A percentile compares a stretch with the other conserved stretches of the same genome.
Conservation (phyloP, 805 yeast genomes). For the Zygoascus flipseniorum region DNA sequence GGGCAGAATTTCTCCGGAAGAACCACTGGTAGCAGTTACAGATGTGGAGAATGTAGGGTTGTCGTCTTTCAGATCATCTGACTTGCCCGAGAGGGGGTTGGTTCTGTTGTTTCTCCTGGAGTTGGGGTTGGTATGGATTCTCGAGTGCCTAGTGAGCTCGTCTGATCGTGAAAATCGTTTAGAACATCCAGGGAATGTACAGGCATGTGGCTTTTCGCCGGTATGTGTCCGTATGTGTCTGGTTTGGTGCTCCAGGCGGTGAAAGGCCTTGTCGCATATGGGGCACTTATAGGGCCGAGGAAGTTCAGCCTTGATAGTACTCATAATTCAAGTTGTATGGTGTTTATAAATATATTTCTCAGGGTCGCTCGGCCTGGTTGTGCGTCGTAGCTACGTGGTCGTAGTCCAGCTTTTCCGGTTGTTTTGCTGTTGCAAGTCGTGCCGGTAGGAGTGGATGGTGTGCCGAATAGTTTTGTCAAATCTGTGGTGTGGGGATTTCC, state of each 20-base stretch:
- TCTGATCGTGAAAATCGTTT: conserved; percentile 75
- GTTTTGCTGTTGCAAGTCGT: too few species aligned
- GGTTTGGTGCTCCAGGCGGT: conserved; percentile 83
- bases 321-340: not conserved
- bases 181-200: conserved; percentile 75
- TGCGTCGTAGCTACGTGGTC: too few species aligned
- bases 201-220: conserved; percentile 85
- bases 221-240: conserved; percentile 89
- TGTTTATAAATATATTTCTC: not conserved
- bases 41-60: not conserved
- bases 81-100: conserved; percentile 4
- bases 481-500: too few species aligned
- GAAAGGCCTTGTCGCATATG: conserved; percentile 77
- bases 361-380: too few species aligned
- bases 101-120: conserved; percentile 24
- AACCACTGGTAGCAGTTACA: not conserved
- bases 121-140: conserved; percentile 53
- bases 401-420: too few species aligned
- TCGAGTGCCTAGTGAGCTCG: conserved; percentile 76
- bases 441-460: too few species aligned
- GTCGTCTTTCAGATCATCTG: conserved; percentile 6
- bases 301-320: conserved; percentile 20
- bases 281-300: conserved; percentile 78
- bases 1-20: conserved; percentile 4
- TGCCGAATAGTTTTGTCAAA: too few species aligned